These are phyloP conservation scores for Elsinoe ampelina DNA, from an alignment of 2,329 filamentous ascomycete genomes.

Conservation along the genomic window DNA sequence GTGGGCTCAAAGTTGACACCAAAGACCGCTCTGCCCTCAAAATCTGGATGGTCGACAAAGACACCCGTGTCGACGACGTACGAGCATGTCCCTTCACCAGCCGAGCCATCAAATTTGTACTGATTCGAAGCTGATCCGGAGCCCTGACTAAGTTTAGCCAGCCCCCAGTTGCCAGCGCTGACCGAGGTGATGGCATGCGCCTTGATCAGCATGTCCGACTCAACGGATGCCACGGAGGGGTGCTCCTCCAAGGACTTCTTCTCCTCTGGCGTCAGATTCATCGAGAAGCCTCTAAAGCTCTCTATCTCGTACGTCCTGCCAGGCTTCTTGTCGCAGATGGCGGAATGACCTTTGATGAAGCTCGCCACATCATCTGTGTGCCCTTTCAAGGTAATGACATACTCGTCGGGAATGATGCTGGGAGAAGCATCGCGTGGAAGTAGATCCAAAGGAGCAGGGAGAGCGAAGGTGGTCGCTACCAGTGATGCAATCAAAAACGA, in stretches of 20 bases:
- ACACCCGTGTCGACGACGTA: constrained; percentile 34
- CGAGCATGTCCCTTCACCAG: constrained; percentile 26
- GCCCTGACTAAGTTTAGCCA: constrained; percentile 18
- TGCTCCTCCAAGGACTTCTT: neutral
- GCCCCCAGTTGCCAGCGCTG: constrained; percentile 19
- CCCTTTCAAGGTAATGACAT: neutral
- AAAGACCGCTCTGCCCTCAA: constrained; percentile 22
- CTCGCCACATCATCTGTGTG: neutral
- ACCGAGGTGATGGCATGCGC: constrained; percentile 8
- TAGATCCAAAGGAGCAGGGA: neutral
- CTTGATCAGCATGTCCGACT: constrained; percentile 13
- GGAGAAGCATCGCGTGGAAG: neutral
- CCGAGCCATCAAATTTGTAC: constrained; percentile 18
- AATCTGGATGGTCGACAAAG: constrained; percentile 21
- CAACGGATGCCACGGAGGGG: neutral
- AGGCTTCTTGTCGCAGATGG: neutral
- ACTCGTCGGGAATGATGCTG: neutral
- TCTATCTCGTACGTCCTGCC: constrained; percentile 3
- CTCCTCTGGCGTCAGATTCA: neutral
- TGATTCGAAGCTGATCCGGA: constrained; percentile 3
- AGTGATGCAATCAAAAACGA: neutral
- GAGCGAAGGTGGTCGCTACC: neutral
- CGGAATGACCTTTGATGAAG: neutral
- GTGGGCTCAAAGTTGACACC: constrained; percentile 18
- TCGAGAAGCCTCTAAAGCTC: constrained; percentile 4